Conservation (phyloP, 1,284 basidiomycete genomes). For the Papiliotrema terrestris region DNA sequence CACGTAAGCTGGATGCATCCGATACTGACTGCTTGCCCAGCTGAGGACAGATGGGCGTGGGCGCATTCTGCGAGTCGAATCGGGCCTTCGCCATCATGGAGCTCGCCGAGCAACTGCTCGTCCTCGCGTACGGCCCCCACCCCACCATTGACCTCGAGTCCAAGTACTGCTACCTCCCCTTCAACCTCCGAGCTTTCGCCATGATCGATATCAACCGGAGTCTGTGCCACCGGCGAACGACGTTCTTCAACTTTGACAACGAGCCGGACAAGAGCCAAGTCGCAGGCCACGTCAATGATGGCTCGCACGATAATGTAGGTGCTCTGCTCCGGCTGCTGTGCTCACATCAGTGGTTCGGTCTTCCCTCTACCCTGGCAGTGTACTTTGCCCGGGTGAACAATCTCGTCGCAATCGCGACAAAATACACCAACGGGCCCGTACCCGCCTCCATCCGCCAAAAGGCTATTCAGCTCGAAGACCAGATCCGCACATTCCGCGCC, state of each 20-base stretch:
- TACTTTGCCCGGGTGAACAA: background rate
- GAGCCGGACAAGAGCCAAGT: background rate
- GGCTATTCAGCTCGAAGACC: background rate
- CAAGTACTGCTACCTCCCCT: background rate
- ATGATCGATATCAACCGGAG: slow-evolving; percentile 5
- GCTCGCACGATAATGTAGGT: slow-evolving; percentile 3
- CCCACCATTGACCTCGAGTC: background rate
- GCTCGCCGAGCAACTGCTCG: background rate
- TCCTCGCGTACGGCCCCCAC: background rate
- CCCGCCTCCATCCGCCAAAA: background rate
- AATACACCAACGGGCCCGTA: background rate
- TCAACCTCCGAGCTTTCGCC: background rate
- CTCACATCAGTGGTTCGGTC: slow-evolving; percentile 3
- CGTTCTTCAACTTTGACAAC: slow-evolving; percentile 1
- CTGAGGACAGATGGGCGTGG: background rate
- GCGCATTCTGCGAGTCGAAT: background rate
- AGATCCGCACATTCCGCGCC: background rate
- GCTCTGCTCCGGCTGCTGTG: background rate
- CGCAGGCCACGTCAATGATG: background rate
- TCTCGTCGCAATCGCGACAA: background rate
- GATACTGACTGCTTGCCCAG: too few relatives aligned
- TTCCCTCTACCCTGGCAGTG: background rate
- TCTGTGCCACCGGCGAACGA: background rate
- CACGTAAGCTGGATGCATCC: background rate
- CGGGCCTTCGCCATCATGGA: slow-evolving; percentile 3